Evolutionary conservation across 352 stramenopile species (phyloP).

Genomic region (Globisporangium emineosum): DNA sequence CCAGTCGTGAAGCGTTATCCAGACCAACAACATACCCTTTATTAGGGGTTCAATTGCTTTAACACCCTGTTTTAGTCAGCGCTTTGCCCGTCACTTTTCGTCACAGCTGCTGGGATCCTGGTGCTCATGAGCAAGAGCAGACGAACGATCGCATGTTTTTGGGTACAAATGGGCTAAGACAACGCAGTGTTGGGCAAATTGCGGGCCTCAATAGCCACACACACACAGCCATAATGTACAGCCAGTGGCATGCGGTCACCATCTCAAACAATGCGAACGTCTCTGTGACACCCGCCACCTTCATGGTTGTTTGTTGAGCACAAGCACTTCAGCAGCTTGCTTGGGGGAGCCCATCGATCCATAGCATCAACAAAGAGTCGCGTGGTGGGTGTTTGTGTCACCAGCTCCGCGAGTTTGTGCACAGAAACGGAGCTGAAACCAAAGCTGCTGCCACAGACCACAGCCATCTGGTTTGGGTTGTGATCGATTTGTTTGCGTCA

Average conservation of each 20-base stretch:
- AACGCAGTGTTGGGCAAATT: not conserved
- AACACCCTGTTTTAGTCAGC: not conserved
- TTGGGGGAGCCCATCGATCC: not conserved
- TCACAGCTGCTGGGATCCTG: not conserved
- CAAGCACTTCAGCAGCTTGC: too few relatives aligned
- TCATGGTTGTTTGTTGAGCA: not conserved
- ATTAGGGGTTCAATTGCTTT: not conserved
- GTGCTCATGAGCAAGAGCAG: not conserved
- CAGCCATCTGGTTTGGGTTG: not conserved
- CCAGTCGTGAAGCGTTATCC: slow-evolving; percentile 4
- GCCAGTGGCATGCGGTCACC: too few relatives aligned
- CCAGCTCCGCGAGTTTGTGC: not conserved
- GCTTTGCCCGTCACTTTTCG: not conserved
- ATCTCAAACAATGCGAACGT: not conserved
- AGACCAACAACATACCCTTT: not conserved
- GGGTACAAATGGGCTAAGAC: not conserved
- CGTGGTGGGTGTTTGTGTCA: not conserved
- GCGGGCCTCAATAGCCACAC: not conserved
- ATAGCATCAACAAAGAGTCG: slow-evolving; percentile 1
- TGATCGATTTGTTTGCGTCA: slow-evolving; percentile 1
- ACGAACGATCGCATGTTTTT: not conserved
- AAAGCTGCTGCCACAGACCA: not conserved
- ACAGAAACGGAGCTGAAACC: not conserved
- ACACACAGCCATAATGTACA: not conserved
- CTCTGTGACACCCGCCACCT: not conserved